phyloP scores from a whole-genome alignment of 768 basidiomycete species.

The Porpolomopsis calyptriformis region DNA sequence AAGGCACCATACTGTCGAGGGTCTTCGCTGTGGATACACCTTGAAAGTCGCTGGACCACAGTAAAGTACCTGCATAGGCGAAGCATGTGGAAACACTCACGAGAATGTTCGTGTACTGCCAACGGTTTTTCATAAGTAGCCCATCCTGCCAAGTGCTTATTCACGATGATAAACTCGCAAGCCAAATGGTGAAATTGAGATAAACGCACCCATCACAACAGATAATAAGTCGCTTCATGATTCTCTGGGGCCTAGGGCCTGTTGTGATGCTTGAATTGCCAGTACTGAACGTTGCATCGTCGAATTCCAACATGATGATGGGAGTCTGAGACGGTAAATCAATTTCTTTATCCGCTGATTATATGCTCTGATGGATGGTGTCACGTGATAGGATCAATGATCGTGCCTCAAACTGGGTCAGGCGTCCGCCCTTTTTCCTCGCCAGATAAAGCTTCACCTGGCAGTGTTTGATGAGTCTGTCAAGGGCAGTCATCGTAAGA shows the following conservation, averaged over 20 bases:
- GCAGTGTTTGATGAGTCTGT: slow-evolving; percentile 88
- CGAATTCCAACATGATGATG: not conserved
- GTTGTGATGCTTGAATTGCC: not conserved
- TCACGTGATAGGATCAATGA: too few species aligned
- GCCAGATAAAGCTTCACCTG: too few species aligned
- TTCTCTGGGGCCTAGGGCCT: not conserved
- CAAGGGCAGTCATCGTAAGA: slow-evolving; percentile 83
- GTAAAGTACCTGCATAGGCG: not conserved
- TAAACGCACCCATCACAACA: slow-evolving; percentile 63
- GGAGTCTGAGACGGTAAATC: not conserved
- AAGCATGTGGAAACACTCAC: slow-evolving; percentile 21
- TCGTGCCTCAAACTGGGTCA: too few species aligned
- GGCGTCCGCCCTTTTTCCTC: too few species aligned
- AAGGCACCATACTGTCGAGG: slow-evolving; percentile 2
- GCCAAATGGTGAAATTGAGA: not conserved
- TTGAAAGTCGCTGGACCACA: slow-evolving; percentile 37
- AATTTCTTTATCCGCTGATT: not conserved
- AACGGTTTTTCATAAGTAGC: slow-evolving; percentile 30
- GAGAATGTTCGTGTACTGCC: slow-evolving; percentile 46
- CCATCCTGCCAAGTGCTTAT: slow-evolving; percentile 69
- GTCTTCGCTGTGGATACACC: slow-evolving; percentile 43
- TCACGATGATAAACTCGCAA: slow-evolving; percentile 2
- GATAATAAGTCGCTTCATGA: slow-evolving; percentile 51
- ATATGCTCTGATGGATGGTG: too few species aligned
- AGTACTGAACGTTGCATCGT: not conserved